These are phyloP conservation scores for Gastrodia elata DNA, from an alignment of 106 monocot genomes.

Conservation along the genomic window DNA sequence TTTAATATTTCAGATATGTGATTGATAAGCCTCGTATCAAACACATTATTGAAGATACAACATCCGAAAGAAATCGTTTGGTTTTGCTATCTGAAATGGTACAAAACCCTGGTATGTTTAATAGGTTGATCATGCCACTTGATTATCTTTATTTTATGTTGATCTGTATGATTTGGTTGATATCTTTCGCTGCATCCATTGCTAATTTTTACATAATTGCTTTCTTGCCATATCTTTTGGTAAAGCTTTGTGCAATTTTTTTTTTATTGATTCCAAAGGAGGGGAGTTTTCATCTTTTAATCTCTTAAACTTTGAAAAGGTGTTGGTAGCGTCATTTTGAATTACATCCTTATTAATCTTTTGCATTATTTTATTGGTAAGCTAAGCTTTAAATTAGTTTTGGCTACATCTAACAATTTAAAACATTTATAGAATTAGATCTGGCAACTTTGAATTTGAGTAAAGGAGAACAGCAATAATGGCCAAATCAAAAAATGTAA, in stretches of 20 bases:
- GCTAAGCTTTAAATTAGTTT: neutral
- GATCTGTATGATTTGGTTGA: neutral
- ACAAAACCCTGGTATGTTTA: slow-evolving; percentile 51
- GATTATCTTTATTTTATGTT: neutral
- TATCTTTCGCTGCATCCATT: neutral
- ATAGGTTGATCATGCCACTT: neutral
- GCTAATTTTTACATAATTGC: neutral
- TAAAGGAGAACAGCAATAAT: neutral
- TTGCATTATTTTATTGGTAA: neutral
- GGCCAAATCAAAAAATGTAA: no score
- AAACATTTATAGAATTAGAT: neutral
- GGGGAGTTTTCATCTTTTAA: neutral
- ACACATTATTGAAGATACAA: slow-evolving; percentile 68
- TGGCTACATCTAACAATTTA: neutral
- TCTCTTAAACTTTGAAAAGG: no score
- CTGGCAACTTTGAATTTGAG: neutral
- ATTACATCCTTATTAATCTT: no score
- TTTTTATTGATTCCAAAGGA: neutral
- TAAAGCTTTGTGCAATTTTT: neutral
- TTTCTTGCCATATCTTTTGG: neutral
- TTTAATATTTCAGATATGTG: slow-evolving; percentile 42
- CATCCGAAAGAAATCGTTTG: slow-evolving; percentile 50
- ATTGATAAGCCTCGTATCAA: slow-evolving; percentile 75
- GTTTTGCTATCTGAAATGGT: slow-evolving; percentile 73
- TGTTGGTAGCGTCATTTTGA: no score